Conservation (phyloP, 2,329 filamentous ascomycete species). For the Scleromitrula shiraiana region DNA sequence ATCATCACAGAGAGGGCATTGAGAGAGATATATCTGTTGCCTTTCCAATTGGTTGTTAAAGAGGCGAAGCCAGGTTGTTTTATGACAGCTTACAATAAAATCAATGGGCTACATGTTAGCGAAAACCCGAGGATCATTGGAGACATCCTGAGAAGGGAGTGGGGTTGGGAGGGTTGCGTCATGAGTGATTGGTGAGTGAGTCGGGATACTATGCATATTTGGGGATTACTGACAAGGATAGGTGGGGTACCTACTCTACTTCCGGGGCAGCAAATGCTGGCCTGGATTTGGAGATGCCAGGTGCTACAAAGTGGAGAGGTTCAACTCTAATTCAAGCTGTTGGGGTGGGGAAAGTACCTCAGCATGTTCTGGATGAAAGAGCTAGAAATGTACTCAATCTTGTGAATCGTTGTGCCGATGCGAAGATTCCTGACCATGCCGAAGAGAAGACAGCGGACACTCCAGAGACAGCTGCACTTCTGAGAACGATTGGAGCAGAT, state of each 20-base stretch:
- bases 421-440: conserved; percentile 22
- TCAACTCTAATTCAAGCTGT: conserved; percentile 17
- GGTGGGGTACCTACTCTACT: conserved; percentile 30
- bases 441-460: conserved; percentile 23
- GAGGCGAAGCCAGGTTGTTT: conserved; percentile 44
- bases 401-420: conserved; percentile 31
- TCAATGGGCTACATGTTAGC: conserved; percentile 49
- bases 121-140: conserved; percentile 45
- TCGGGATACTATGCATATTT: no score
- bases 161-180: conserved; percentile 48
- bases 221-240: no score
- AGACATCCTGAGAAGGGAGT: conserved; percentile 45
- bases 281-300: conserved; percentile 35
- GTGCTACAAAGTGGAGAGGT: conserved; percentile 21
- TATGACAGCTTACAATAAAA: conserved; percentile 53
- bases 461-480: conserved; percentile 34
- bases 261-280: conserved; percentile 27
- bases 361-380: conserved; percentile 18
- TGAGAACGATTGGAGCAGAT: conserved; percentile 50
- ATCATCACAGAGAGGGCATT: conserved; percentile 48
- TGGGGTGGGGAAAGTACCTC: conserved; percentile 16
- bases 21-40: conserved; percentile 50
- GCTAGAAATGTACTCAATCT: conserved; percentile 18
- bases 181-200: conserved; percentile 59
- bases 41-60: conserved; percentile 49